These are phyloP conservation scores for Russula griseocarnosa DNA, from an alignment of 768 basidiomycete species.

Conservation along the genomic window DNA sequence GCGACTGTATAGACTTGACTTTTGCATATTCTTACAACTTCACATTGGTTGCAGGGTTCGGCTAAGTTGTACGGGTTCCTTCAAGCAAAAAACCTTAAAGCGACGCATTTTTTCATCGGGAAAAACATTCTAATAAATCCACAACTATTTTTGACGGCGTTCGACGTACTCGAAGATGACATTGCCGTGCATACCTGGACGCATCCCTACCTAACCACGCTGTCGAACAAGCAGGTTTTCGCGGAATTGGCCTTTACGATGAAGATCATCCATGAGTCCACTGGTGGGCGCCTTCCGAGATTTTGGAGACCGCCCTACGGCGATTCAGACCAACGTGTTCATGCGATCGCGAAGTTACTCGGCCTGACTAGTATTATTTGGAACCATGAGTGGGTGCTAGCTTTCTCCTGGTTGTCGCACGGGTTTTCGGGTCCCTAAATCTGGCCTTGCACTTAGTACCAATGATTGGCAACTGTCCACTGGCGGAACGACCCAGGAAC, in stretches of 20 bases:
- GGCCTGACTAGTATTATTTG: slow-evolving; percentile 43
- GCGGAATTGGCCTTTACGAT: slow-evolving; percentile 51
- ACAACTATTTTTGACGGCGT: slow-evolving; percentile 50
- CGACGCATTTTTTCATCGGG: slow-evolving; percentile 91
- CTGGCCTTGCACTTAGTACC: slow-evolving; percentile 44
- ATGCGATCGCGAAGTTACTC: slow-evolving; percentile 47
- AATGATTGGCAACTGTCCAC: slow-evolving; percentile 66
- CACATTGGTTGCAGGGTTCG: slow-evolving; percentile 31
- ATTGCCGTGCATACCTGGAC: slow-evolving; percentile 44
- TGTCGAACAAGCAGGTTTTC: slow-evolving; percentile 44
- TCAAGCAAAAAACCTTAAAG: slow-evolving; percentile 54
- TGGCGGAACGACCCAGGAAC: slow-evolving; percentile 43
- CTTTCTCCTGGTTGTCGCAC: background rate
- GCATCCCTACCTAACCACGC: slow-evolving; percentile 49
- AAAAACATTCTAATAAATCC: slow-evolving; percentile 62
- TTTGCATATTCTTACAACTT: slow-evolving; percentile 12
- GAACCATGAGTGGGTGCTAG: slow-evolving; percentile 39
- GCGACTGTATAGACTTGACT: slow-evolving; percentile 2
- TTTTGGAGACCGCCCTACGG: slow-evolving; percentile 43
- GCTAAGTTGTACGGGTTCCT: slow-evolving; percentile 61
- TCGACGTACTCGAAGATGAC: slow-evolving; percentile 38
- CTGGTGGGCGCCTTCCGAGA: slow-evolving; percentile 40
- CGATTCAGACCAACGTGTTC: slow-evolving; percentile 45
- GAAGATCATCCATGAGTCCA: slow-evolving; percentile 51
- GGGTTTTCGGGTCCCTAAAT: background rate